A percentile compares a stretch with the other conserved stretches of the same genome.
Conservation (phyloP, 148 eudicot species). For the Salicornia ramosissima region DNA sequence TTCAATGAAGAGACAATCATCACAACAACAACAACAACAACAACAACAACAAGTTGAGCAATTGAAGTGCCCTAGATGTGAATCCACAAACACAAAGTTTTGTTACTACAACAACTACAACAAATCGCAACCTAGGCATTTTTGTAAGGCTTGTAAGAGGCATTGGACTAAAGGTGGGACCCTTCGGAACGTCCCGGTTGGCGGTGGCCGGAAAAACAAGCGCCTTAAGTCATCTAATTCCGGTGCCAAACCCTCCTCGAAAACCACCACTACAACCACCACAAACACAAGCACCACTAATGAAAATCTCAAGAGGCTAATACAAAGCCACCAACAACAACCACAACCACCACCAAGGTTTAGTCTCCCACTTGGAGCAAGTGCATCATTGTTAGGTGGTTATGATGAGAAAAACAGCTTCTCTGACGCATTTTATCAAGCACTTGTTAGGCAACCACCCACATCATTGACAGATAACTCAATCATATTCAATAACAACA, state of each 20-base stretch:
- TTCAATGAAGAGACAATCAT: conserved; percentile 22
- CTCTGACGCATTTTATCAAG: conserved; percentile 26
- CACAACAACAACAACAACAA: conserved; percentile 24
- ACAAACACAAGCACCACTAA: neutral
- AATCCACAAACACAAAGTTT: conserved; percentile 75
- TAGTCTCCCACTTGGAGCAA: conserved; percentile 11
- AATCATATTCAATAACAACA: conserved; percentile 20
- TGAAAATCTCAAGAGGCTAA: conserved; percentile 9
- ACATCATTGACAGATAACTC: conserved; percentile 12
- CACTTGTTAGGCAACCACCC: conserved; percentile 19
- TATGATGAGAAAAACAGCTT: conserved; percentile 21
- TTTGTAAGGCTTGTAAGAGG: conserved; percentile 85
- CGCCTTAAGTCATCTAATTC: conserved; percentile 41
- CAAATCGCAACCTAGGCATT: conserved; percentile 82
- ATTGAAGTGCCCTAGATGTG: conserved; percentile 76
- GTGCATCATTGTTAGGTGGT: conserved; percentile 11
- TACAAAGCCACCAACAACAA: too few relatives aligned
- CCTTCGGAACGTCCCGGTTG: too few relatives aligned
- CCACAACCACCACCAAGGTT: conserved; percentile 10
- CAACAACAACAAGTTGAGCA: conserved; percentile 35
- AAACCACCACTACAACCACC: conserved; percentile 16
- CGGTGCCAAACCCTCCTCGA: conserved; percentile 24
- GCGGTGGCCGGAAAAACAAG: conserved; percentile 89
- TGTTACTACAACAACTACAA: conserved; percentile 95
- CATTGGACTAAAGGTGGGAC: conserved; percentile 99